Percentiles rank a stretch among this genome's conserved stretches.
Evolutionary conservation across 805 yeast species (phyloP).

Genomic region (Kodamaea neixiangensis): DNA sequence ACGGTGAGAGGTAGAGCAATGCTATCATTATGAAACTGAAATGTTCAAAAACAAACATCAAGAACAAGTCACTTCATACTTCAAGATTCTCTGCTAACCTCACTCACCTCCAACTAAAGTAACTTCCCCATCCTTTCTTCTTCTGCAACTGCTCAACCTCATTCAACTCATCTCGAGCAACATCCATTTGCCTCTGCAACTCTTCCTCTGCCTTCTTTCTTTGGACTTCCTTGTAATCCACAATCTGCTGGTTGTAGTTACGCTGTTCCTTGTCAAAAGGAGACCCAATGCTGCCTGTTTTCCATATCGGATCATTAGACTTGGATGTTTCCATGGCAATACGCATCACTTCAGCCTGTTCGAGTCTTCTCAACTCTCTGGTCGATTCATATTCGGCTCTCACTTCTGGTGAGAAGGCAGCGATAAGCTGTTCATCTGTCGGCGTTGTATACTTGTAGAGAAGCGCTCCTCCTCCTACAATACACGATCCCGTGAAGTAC

Average conservation of each 20-base stretch:
- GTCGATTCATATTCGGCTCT: slow-evolving; percentile 72
- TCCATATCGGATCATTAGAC: slow-evolving; percentile 81
- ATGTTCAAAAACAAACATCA: too few species aligned
- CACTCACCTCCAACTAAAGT: slow-evolving; percentile 6
- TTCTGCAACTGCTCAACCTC: slow-evolving; percentile 30
- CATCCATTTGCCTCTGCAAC: slow-evolving; percentile 37
- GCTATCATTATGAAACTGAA: too few species aligned
- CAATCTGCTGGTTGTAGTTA: slow-evolving; percentile 34
- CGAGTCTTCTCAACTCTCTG: slow-evolving; percentile 59
- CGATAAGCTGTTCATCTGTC: slow-evolving; percentile 76
- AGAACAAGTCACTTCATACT: too few species aligned
- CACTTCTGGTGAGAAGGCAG: slow-evolving; percentile 78
- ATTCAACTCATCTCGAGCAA: slow-evolving; percentile 29
- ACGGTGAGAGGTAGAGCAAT: background rate
- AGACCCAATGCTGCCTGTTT: slow-evolving; percentile 65
- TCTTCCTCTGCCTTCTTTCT: slow-evolving; percentile 44
- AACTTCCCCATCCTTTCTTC: slow-evolving; percentile 21
- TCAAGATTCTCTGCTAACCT: too few species aligned
- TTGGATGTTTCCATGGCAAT: slow-evolving; percentile 63
- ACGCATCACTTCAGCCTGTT: slow-evolving; percentile 69
- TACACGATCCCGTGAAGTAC: slow-evolving; percentile 60
- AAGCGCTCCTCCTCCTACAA: slow-evolving; percentile 72
- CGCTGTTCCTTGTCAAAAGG: slow-evolving; percentile 62
- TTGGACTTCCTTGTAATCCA: slow-evolving; percentile 49
- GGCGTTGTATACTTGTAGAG: slow-evolving; percentile 78